Conservation (phyloP, 768 basidiomycete species). For the Kwoniella heveanensis region DNA sequence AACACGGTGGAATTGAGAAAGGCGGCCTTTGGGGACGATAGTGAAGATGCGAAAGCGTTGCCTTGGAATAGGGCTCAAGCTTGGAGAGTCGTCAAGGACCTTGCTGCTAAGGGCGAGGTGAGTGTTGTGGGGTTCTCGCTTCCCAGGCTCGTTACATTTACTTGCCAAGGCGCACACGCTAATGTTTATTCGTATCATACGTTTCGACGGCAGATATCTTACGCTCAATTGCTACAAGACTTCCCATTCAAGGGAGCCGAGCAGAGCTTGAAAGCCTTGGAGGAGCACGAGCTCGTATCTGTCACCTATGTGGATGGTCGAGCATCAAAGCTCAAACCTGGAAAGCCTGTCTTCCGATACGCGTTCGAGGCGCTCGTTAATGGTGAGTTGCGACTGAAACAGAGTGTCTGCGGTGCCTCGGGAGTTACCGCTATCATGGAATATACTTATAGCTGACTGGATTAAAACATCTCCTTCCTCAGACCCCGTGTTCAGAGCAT, state of each 20-base stretch:
- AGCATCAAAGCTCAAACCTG: constrained; percentile 79
- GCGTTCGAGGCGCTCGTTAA: constrained; percentile 80
- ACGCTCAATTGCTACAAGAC: constrained; percentile 76
- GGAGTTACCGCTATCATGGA: no score
- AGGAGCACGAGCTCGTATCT: constrained; percentile 78
- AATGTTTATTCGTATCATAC: no score
- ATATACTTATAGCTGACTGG: constrained; percentile 1
- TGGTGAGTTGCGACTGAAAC: constrained; percentile 63
- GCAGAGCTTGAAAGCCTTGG: constrained; percentile 74
- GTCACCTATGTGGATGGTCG: constrained; percentile 79
- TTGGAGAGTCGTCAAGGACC: constrained; percentile 75
- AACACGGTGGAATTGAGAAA: constrained; percentile 82
- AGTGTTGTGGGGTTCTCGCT: no score
- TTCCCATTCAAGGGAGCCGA: constrained; percentile 94
- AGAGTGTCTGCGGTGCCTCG: no score
- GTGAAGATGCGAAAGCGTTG: constrained; percentile 78
- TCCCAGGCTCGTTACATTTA: no score
- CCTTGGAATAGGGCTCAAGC: constrained; percentile 86
- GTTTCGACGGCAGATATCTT: constrained; percentile 67
- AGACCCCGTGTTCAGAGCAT: constrained; percentile 79
- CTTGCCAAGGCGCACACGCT: no score
- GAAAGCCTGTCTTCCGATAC: constrained; percentile 83
- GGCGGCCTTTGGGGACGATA: constrained; percentile 88
- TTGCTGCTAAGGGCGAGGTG: constrained; percentile 66
- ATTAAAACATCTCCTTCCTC: constrained; percentile 18